These are phyloP conservation scores for Podila minutissima DNA, from an alignment of 192 early-diverging fungal genomes.

Conservation along the genomic window DNA sequence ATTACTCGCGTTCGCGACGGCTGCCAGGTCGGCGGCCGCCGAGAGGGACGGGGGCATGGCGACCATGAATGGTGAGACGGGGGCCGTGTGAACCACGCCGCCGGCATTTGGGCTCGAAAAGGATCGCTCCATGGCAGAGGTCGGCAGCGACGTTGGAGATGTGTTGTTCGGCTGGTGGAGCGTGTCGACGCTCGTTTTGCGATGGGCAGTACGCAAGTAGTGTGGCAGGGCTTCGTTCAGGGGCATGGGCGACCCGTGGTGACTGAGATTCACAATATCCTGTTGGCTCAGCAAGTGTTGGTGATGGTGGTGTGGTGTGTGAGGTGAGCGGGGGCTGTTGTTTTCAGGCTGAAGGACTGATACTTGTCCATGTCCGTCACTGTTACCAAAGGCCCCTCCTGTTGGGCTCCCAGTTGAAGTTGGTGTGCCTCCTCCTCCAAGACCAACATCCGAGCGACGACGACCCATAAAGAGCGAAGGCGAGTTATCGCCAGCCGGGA, in stretches of 20 bases:
- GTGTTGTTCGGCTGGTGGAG: background rate
- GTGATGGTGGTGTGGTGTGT: background rate
- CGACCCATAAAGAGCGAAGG: background rate
- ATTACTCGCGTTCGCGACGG: background rate
- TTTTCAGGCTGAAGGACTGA: too few species aligned
- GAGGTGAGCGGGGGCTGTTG: background rate
- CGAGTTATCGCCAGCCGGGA: too few species aligned
- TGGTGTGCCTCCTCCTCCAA: too few species aligned
- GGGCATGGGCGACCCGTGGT: background rate
- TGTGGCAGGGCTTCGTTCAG: conserved; percentile 2
- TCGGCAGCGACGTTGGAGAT: background rate
- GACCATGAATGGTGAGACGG: background rate
- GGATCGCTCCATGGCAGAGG: background rate
- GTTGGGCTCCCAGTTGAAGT: background rate
- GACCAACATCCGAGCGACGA: background rate
- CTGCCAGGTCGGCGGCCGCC: background rate
- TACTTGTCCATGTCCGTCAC: background rate
- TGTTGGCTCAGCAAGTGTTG: conserved; percentile 4
- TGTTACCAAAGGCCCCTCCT: background rate
- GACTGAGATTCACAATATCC: background rate
- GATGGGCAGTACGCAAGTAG: background rate
- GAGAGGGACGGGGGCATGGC: background rate
- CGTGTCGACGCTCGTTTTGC: background rate
- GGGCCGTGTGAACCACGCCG: background rate
- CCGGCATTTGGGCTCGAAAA: background rate